These are phyloP conservation scores for Cantharellus cinnabarinus DNA, from an alignment of 768 basidiomycete genomes.

Conservation along the genomic window DNA sequence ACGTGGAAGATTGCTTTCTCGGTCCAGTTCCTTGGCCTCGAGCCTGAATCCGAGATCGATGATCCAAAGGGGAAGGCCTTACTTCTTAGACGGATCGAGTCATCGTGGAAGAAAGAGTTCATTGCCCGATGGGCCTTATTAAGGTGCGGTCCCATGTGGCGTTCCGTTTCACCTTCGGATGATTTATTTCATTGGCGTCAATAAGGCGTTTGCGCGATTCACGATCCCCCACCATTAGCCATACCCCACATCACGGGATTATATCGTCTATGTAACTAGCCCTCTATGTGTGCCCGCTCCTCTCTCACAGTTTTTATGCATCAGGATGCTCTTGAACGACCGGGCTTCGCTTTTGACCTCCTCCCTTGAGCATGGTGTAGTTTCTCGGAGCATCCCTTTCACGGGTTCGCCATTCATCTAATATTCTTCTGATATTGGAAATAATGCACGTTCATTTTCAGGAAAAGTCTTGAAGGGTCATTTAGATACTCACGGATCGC, in stretches of 20 bases:
- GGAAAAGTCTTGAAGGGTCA: slow-evolving; percentile 44
- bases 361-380: slow-evolving; percentile 46
- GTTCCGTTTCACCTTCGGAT: background rate
- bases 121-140: slow-evolving; percentile 33
- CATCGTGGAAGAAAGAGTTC: slow-evolving; percentile 52
- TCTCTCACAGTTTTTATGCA: background rate
- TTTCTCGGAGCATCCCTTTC: slow-evolving; percentile 51
- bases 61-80: slow-evolving; percentile 16
- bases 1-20: slow-evolving; percentile 65
- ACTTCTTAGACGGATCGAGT: slow-evolving; percentile 35
- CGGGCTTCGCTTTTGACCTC: slow-evolving; percentile 32
- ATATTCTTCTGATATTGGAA: background rate
- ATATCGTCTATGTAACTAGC: slow-evolving; percentile 28
- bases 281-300: background rate
- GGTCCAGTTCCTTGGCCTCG: slow-evolving; percentile 41
- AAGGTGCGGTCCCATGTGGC: slow-evolving; percentile 23
- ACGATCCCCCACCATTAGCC: slow-evolving; percentile 35
- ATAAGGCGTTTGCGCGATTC: slow-evolving; percentile 52
- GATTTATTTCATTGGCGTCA: background rate
- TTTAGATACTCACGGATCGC: slow-evolving; percentile 40
- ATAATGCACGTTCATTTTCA: background rate
- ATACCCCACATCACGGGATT: slow-evolving; percentile 38
- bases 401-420: slow-evolving; percentile 21
- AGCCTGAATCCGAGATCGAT: slow-evolving; percentile 35
- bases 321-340: slow-evolving; percentile 30